Evolutionary conservation across 495 filamentous ascomycete species (phyloP), one percentile per base, ranked within the genome.

Genomic region (Arthonia radiata): DNA sequence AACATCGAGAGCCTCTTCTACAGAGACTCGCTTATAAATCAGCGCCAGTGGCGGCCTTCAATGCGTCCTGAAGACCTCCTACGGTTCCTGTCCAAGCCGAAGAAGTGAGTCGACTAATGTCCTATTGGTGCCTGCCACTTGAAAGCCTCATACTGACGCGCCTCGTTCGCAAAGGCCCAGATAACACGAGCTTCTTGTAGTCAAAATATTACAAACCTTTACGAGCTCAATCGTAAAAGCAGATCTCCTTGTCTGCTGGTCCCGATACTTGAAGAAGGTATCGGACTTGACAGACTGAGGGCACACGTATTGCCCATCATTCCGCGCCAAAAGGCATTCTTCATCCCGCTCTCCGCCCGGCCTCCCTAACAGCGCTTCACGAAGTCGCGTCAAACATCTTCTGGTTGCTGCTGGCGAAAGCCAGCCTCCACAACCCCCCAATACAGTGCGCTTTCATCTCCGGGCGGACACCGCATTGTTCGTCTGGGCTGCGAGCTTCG

Each of bases 41-140:
- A n/a, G n/a, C n/a, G n/a, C n/a, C n/a, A n/a, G n/a, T n/a, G n/a
- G n/a, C n/a, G n/a, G n/a, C 23, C 54, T 67, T 73, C 63, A 64
- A 93, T 92, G 83, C 83, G 64, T 69, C 69, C 67, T 50, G 71
- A 68, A 57, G 80, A 91, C 50, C 70, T 92, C 39, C 65, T 93
- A 43, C 77, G 79, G 56, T 81, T 91, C 57, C 65, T 93, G 36
- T 91, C 78, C 34, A 89, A 89, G 59, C 83, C 81, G 42, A 79
- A 77, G 46, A 92, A 92, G 82, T 94, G 52, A 49, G 74, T 57
- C 11, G 15, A 27, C 23, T 19, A 17, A 17, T 15, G 9, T 17
- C 11, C 13, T 31, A 25, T 17, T 17, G 5, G 2, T 26, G 5
- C 30, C 12, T 15, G 10, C 17, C 29, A 36, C 32, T 5, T 17